Conservation (phyloP, 495 filamentous ascomycete species). For the Hypoxylon perforatum region DNA sequence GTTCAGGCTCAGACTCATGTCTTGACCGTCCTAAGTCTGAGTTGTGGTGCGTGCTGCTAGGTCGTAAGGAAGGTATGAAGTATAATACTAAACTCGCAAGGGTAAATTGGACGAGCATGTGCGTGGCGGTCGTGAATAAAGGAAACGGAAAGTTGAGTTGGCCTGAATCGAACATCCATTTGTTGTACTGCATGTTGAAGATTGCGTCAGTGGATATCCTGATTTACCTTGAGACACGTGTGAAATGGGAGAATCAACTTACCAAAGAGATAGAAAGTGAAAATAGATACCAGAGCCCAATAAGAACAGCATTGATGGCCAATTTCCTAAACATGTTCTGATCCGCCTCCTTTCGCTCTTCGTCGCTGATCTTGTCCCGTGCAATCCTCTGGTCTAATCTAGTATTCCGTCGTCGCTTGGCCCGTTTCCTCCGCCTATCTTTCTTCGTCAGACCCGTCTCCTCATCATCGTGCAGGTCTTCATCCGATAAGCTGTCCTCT, state of each 20-base stretch:
- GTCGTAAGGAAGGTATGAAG: constrained; percentile 85
- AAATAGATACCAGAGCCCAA: constrained; percentile 93
- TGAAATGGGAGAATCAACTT: constrained; percentile 51
- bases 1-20: constrained; percentile 67
- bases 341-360: constrained; percentile 76
- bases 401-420: constrained; percentile 72
- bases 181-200: constrained; percentile 81
- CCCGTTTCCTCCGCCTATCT: constrained; percentile 73
- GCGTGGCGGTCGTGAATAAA: constrained; percentile 92
- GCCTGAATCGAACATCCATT: constrained; percentile 97
- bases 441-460: constrained; percentile 84
- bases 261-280: constrained; percentile 95
- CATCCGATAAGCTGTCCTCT: constrained; percentile 63
- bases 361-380: constrained; percentile 63
- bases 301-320: constrained; percentile 77
- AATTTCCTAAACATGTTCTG: constrained; percentile 73
- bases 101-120: constrained; percentile 96
- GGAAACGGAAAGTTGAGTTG: constrained; percentile 93
- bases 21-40: constrained; percentile 61
- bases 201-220: constrained; percentile 25
- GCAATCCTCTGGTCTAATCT: constrained; percentile 80
- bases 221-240: neutral
- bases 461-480: constrained; percentile 86
- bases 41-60: constrained; percentile 58
- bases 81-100: constrained; percentile 83